Evolutionary conservation across 352 stramenopile species (phyloP), one percentile per base, ranked within the genome.

Genomic region (Phytopythium aichiense): DNA sequence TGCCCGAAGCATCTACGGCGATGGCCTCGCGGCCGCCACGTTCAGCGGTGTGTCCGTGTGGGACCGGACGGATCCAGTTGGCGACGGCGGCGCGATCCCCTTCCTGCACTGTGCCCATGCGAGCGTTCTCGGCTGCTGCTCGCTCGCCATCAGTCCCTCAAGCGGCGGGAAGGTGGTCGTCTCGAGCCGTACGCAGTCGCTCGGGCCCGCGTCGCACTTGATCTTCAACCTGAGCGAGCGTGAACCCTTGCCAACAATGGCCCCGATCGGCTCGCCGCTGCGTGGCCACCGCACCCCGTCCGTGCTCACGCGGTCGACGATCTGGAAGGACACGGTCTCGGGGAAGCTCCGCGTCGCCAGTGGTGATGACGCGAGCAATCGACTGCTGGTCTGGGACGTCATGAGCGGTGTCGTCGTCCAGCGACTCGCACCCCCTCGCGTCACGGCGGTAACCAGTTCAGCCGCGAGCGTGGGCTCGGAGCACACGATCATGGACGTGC

Each of bases 21-120:
- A 87, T 50, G 63, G 63, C 20, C 60, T 87, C 15, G 73, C 66
- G 51, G 76, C 75, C 0, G 75, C 73, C 7, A 84, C 75, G 37
- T 80, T 87, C 35, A 71, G 65, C 11, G 60, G 69, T 0, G 45
- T 84, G 1, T 81, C 73, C 1, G 55, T 87, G 18, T 87, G 75
- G 75, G 30, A 43, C 51, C 28, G 51, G 13, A 28, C 30, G 2
- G 11, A 23, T 22, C 16, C 18, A 3, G 51, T 42, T 20, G 30
- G 16, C 20, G 51, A 23, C 9, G 70, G 46, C 63, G 46, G 74
- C 58, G 65, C 72, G 52, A 43, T 55, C 1, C 18, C 51, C 30
- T 52, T 64, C 37, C 8, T n/a, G 53, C 58, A 25, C 62, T 65
- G 8, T 67, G 68, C 53, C 60, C 53, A 25, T 20, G 43, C 64